Evolutionary conservation across 805 yeast species (phyloP).

Genomic region (Komagataella phaffii): DNA sequence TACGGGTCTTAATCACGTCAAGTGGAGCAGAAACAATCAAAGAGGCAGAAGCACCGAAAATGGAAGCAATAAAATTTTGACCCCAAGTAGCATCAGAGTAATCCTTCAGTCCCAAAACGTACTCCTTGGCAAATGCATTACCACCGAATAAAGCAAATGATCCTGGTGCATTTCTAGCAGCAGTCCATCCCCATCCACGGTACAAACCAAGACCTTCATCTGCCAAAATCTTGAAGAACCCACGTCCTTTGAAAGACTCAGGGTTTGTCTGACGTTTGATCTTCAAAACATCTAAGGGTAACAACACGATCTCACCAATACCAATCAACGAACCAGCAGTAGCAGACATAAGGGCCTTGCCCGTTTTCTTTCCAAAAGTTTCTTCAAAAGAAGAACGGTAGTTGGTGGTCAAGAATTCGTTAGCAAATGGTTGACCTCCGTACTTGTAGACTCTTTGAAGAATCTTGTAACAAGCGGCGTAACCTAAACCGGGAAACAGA

Average conservation of each 20-base stretch:
- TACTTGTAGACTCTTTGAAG: constrained; percentile 96
- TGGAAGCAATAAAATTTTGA: constrained; percentile 90
- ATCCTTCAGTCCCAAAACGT: constrained; percentile 74
- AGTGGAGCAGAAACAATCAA: constrained; percentile 94
- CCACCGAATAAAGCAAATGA: constrained; percentile 97
- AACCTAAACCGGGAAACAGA: constrained; percentile 94
- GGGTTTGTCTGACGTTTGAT: constrained; percentile 99
- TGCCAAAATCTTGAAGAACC: constrained; percentile 67
- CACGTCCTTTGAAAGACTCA: constrained; percentile 98
- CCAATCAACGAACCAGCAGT: constrained; percentile 97
- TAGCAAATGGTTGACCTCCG: constrained; percentile 98
- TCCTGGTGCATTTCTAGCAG: constrained; percentile 99
- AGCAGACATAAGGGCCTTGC: constrained; percentile 94
- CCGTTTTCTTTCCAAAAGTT: constrained; percentile 83
- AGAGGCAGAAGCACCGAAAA: constrained; percentile 94
- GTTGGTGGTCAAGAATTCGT: constrained; percentile 74
- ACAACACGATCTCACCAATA: constrained; percentile 84
- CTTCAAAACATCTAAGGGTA: constrained; percentile 93
- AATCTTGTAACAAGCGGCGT: constrained; percentile 94
- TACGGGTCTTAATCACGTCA: constrained; percentile 96
- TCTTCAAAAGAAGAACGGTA: constrained; percentile 59
- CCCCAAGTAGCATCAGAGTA: constrained; percentile 88
- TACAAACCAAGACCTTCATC: constrained; percentile 93
- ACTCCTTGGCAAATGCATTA: constrained; percentile 97
- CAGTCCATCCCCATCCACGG: constrained; percentile 99